Base-by-base conservation (phyloP, 139 green algal genomes). In the Bryopsis sp. region DNA sequence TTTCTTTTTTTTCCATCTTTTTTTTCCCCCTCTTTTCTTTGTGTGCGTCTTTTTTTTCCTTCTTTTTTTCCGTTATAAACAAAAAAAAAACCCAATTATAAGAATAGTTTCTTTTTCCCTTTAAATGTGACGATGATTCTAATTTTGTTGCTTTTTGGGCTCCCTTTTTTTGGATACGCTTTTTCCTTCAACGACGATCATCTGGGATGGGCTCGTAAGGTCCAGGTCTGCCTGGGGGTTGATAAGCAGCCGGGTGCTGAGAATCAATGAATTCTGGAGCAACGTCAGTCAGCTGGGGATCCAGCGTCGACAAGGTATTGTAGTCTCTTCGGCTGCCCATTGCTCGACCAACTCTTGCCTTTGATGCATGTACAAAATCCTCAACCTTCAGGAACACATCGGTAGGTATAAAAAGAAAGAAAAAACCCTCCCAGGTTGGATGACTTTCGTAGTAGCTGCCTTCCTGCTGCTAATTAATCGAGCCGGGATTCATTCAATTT, bases 181-280 rank as follows among this genome's bases (percentile, higher is more conserved):
- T n/a, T n/a, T 50, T 50, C 43, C 43, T 50, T 50, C 11, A 15
- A 50, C n/a, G 11, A 33, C n/a, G n/a, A 19, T 8, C n/a, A 29
- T 69, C 62, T 38, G 31, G 7, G 24, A 69, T 69, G 4, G 62
- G 62, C n/a, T 50, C 62, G 32, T 69, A 69, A 54, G 62, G 62
- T 8, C 48, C 39, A 54, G 39, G 39, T 34, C 35, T 26, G 19
- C 62, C 37, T 37, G 62, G 19, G 33, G 37, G 31, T 8, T 38
- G 62, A 54, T 8, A 31, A 8, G 36, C 19, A 34, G 36, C 37
- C 24, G 62, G 62, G 3, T 28, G 38, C 62, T 69, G 62, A 58
- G 62, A 31, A 54, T 69, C 39, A 11, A 69, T 36, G 54, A 69
- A 69, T 11, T 36, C 62, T n/a, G 62, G 62, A 8, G 37, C 35